Evolutionary conservation across 352 stramenopile genomes (phyloP), one percentile per base, ranked within the genome.

Genomic region (Globisporangium orthogonon): DNA sequence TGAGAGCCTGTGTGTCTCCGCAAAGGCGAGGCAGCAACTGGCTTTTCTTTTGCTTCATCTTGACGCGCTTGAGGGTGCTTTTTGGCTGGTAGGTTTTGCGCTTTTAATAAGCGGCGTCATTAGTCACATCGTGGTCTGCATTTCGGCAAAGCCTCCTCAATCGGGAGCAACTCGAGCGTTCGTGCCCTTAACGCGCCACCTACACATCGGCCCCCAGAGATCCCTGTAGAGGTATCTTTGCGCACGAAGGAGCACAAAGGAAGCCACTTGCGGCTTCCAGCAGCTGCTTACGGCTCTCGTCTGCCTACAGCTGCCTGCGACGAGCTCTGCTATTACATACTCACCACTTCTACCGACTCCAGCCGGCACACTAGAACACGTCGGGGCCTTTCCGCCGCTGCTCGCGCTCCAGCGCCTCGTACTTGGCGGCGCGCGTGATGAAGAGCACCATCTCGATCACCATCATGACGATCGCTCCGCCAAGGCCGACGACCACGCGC

Each of bases 381-480:
- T 57, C 61, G 1, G 44, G 49, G 15, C 67, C 64, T 15, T 63
- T 65, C 39, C 75, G 77, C 60, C 56, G 67, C 49, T 77, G 69
- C 33, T 80, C 43, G 7, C 68, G 58, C 61, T 90, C 78, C 31
- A 91, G 67, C 18, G 57, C 67, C 40, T 91, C 78, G 30, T 79
- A 74, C 65, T 91, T 91, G 50, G 80, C 66, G 1, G 81, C 75
- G 7, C 85, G 76, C 15, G 83, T 55, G 64, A 95, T 95, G 64
- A 86, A 95, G 46, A 95, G 67, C 44, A 92, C 68, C 85, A 95
- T 95, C 61, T 95, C 85, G 47, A 95, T 76, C 35, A 95, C 61
- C 83, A 92, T 93, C 85, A 95, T 95, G 52, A 54, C 73, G 63
- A 95, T 87, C 11, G 85, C 81, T 29, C 76, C 83, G 40, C 65